Conservation (phyloP, 2,329 filamentous ascomycete genomes). For the Trichoderma pleuroti region DNA sequence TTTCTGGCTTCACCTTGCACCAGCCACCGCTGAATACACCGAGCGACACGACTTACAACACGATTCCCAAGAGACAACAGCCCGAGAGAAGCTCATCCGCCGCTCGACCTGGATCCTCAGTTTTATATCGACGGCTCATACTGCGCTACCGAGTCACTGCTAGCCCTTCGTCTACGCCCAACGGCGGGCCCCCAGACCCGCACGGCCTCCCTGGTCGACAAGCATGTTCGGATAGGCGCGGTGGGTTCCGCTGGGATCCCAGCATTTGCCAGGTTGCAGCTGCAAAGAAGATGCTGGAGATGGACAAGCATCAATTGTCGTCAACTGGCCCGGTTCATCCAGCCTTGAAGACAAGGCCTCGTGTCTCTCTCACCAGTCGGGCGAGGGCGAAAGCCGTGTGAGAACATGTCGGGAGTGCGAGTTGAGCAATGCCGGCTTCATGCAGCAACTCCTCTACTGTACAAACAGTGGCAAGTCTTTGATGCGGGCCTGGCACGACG, state of each 20-base stretch:
- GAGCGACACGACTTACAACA: neutral
- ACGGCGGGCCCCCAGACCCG: constrained; percentile 13
- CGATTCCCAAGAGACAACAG: neutral
- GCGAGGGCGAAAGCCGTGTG: neutral
- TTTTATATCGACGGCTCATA: neutral
- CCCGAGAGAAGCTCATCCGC: neutral
- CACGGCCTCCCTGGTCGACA: neutral
- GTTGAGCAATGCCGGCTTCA: neutral
- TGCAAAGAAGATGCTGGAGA: neutral
- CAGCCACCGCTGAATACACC: neutral
- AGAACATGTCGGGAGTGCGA: neutral
- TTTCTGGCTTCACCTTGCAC: neutral
- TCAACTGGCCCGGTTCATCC: neutral
- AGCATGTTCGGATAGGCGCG: neutral
- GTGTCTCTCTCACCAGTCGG: neutral
- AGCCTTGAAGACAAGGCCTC: neutral
- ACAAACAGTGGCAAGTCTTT: neutral
- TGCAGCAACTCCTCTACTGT: neutral
- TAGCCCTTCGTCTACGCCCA: constrained; percentile 5
- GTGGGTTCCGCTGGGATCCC: neutral
- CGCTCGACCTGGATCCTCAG: neutral
- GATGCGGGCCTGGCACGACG: constrained; percentile 5
- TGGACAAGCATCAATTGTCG: neutral
- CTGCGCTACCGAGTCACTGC: neutral
- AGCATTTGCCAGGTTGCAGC: neutral